Percentiles rank a stretch among this genome's conserved stretches.
These are phyloP conservation scores for Hura crepitans DNA, from an alignment of 441 rosid species.

Conservation along the genomic window DNA sequence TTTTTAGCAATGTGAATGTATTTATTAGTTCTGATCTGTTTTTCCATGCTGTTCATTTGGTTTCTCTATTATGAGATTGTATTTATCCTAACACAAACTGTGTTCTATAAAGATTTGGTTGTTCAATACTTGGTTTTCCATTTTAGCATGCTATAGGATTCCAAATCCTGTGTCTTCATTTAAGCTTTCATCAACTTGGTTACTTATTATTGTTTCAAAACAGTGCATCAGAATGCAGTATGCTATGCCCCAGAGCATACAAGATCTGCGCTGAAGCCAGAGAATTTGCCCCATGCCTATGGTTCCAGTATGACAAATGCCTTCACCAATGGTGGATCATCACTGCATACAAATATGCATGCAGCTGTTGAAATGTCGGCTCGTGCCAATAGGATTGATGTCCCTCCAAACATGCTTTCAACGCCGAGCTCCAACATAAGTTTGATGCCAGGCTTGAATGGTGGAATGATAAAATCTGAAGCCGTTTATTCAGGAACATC, in stretches of 20 bases:
- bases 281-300: conserved; percentile 51
- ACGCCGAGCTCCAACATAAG: conserved; percentile 62
- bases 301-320: conserved; percentile 50
- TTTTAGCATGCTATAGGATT: conserved; percentile 7
- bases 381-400: conserved; percentile 55
- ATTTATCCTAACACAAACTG: background rate
- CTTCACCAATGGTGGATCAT: conserved; percentile 61
- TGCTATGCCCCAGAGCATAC: conserved; percentile 55
- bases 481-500: conserved; percentile 60
- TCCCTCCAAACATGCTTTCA: conserved; percentile 51
- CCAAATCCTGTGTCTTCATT: conserved; percentile 1
- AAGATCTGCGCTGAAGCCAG: conserved; percentile 50
- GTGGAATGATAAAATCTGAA: conserved; percentile 79
- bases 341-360: conserved; percentile 51
- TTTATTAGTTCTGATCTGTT: conserved; percentile 1
- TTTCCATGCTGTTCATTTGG: background rate
- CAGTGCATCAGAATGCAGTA: conserved; percentile 64
- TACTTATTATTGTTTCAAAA: conserved; percentile 20
- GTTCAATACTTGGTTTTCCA: background rate
- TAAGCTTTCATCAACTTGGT: conserved; percentile 5
- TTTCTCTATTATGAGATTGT: background rate
- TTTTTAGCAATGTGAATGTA: conserved; percentile 2
- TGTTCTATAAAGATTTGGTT: background rate
- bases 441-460: conserved; percentile 71
- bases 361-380: conserved; percentile 63